Evolutionary conservation across 129 eudicot species (phyloP).

Genomic region (Pseudognaphalium luteoalbum): DNA sequence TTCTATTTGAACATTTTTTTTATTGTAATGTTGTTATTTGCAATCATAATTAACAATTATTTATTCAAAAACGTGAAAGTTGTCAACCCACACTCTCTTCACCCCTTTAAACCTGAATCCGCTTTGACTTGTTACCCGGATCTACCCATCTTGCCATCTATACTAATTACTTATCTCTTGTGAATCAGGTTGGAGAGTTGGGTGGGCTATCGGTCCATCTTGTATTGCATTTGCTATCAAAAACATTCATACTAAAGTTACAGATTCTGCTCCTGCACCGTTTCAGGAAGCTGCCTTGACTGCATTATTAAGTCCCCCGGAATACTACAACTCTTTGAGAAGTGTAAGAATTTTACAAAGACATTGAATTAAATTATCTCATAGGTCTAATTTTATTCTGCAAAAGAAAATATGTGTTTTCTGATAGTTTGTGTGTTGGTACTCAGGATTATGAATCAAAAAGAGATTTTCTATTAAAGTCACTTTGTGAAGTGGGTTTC

Average conservation of each 20-base stretch:
- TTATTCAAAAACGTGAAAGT: neutral
- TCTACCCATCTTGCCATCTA: constrained; percentile 12
- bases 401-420: neutral
- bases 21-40: neutral
- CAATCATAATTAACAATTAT: neutral
- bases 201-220: constrained; percentile 97
- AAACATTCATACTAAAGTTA: constrained; percentile 74
- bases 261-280: constrained; percentile 99
- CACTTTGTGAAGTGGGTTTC: constrained; percentile 72
- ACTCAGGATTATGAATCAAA: constrained; percentile 73
- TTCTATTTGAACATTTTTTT: neutral
- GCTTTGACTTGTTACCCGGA: neutral
- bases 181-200: constrained; percentile 91
- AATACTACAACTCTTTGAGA: constrained; percentile 60
- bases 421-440: constrained; percentile 18
- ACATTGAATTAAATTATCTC: neutral
- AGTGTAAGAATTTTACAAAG: constrained; percentile 39
- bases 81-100: neutral
- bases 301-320: constrained; percentile 67
- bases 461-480: constrained; percentile 58
- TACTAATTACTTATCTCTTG: constrained; percentile 6
- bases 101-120: neutral
- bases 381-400: neutral
- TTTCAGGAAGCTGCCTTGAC: constrained; percentile 98
- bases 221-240: constrained; percentile 78